Evolutionary conservation across 2,329 filamentous ascomycete genomes (phyloP), one percentile per base, ranked within the genome.

Genomic region (Pestalotiopsis sp.): DNA sequence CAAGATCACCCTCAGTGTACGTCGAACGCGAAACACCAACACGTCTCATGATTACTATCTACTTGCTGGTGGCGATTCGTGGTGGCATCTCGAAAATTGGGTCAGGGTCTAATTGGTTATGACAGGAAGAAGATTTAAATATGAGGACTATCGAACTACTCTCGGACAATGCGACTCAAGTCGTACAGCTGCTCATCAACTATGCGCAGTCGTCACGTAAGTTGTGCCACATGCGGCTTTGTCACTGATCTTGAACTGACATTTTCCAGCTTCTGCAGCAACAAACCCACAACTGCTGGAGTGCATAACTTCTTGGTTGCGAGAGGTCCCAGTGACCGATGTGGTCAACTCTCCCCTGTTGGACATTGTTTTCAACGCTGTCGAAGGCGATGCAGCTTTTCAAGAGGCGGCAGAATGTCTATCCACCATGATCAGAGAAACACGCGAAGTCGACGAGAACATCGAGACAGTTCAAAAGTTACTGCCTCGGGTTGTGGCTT

Each of bases 1-100:
- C 84, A 99, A 98, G 86, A 98, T 99, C 88, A 97, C 94, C 87
- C 88, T 99, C 84, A 95, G 94, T 90, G 95, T 97, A 96, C 86
- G 94, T 95, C 88, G 90, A 92, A 85, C 86, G 85, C 85, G 80
- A 83, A 77, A 79, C 79, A 83, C 80, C 84, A 82, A 81, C 82
- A 80, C 82, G 75, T 78, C 80, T 75, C 73, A 66, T 73, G 69
- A 73, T 72, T 73, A 36, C 31, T 36, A 72, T 71, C 71, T 71
- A 74, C 76, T 69, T 56, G 72, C 63, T 70, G 72, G 66, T 72
- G 74, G 71, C 70, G 69, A 69, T 71, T 70, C 70, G 71, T 74
- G 69, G 69, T 71, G 66, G 70, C 69, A 74, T 73, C 73, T 66
- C 80, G 80, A 76, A 75, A 74, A 71, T 72, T 73, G 75, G 78